Percentiles rank a stretch among this genome's conserved stretches.
Conservation (phyloP, 768 basidiomycete genomes). For the Symmetrospora coprosmae region DNA sequence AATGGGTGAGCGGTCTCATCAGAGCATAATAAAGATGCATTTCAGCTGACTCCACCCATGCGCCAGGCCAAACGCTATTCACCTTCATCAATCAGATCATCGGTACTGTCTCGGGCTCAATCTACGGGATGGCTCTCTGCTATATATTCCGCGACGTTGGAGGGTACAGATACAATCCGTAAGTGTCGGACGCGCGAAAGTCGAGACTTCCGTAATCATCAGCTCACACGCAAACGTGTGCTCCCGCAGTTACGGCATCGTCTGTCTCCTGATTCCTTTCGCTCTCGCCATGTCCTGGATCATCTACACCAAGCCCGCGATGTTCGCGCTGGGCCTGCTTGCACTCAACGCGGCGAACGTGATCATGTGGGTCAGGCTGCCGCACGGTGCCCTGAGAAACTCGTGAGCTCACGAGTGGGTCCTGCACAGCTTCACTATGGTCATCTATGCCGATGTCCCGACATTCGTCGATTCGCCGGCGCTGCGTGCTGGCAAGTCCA, state of each 20-base stretch:
- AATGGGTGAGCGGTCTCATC: slow-evolving; percentile 27
- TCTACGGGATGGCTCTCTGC: slow-evolving; percentile 24
- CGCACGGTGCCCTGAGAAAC: not conserved
- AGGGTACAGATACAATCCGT: slow-evolving; percentile 34
- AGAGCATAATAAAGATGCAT: no score
- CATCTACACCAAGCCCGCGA: slow-evolving; percentile 25
- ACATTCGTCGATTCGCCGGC: slow-evolving; percentile 33
- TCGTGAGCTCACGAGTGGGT: not conserved
- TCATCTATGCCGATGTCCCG: slow-evolving; percentile 30
- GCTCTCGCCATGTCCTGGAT: slow-evolving; percentile 20
- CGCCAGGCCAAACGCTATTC: slow-evolving; percentile 33
- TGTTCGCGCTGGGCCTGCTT: slow-evolving; percentile 27
- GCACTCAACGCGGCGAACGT: slow-evolving; percentile 29
- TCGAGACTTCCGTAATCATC: slow-evolving; percentile 13
- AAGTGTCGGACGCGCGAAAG: no score
- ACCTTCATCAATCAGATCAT: slow-evolving; percentile 35
- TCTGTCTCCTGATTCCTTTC: not conserved
- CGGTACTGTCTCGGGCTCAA: slow-evolving; percentile 29
- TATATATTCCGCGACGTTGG: slow-evolving; percentile 36
- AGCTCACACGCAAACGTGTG: not conserved
- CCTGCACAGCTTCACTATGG: slow-evolving; percentile 28
- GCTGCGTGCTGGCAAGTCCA: slow-evolving; percentile 30
- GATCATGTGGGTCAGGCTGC: not conserved
- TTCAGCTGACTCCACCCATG: no score
- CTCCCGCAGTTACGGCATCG: slow-evolving; percentile 16